Base-by-base conservation (phyloP, 345 rosid genomes). In the Noccaea caerulescens region DNA sequence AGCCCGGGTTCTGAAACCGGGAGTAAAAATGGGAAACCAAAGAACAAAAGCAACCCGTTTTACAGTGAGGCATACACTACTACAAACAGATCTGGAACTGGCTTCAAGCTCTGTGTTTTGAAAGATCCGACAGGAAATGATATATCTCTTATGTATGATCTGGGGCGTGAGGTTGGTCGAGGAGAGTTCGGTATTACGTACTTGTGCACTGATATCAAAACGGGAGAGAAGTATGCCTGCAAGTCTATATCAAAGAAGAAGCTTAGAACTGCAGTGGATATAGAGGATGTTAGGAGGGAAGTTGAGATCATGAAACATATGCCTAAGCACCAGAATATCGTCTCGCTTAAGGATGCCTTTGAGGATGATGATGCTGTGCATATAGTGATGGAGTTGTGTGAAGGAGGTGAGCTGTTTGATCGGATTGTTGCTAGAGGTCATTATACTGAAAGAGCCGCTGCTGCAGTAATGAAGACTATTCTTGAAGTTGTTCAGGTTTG, bases 201-300 rank as follows among this genome's bases (percentile, higher is more conserved):
- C 77, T 68, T 87, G 76, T 87, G 96, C 50, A 86, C 86, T 42
- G 93, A 89, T 66, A 32, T 69, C 4, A 77, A 74, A 49, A 86
- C 80, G 0, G 86, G 85, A 0, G 87, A 87, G 4, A 86, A 79
- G 73, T 80, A 75, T 57, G 96, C 98, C 5, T 92, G 98, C 78
- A 92, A 92, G 79, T 86, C 84, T 45, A 89, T 91, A 36, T 87
- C 93, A 0, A 91, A 91, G 90, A 88, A 85, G 89, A 91, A 90
- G 81, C 86, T 90, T 25, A 83, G 92, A 72, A 90, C 97, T 70
- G 86, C 88, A 2, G 85, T 88, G 55, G 97, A 91, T 73, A 78
- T 91, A 23, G 95, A 91, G 69, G 95, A 91, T 80, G 97, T 90
- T 60, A 91, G 93, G 77, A 89, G 95, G 81, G 97, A 91, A 77